phyloP scores from a whole-genome alignment of 2,329 filamentous ascomycete genomes.

The Pseudogymnoascus sp. region DNA sequence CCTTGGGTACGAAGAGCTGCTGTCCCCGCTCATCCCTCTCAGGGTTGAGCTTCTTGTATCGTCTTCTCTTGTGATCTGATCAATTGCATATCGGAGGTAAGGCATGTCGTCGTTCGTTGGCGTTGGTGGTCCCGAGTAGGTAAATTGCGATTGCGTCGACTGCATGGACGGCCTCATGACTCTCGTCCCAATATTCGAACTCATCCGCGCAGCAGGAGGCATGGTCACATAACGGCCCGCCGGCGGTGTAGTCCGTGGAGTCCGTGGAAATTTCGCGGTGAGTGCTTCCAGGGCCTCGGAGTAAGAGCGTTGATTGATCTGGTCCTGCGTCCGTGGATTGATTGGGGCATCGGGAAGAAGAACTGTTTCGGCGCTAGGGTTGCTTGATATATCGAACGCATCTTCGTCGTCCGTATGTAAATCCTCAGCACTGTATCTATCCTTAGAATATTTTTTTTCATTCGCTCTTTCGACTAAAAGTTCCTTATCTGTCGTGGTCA shows the following conservation, averaged over 20 bases:
- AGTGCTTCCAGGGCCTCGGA: slow-evolving; percentile 14
- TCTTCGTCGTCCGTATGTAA: slow-evolving; percentile 23
- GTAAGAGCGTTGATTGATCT: slow-evolving; percentile 13
- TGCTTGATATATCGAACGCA: slow-evolving; percentile 14
- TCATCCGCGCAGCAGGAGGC: slow-evolving; percentile 21
- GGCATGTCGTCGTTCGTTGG: slow-evolving; percentile 78
- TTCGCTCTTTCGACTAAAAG: slow-evolving; percentile 6
- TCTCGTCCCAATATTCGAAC: slow-evolving; percentile 16
- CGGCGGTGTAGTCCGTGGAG: slow-evolving; percentile 17
- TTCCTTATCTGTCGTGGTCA: not conserved
- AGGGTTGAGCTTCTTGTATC: slow-evolving; percentile 39
- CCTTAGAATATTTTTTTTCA: slow-evolving; percentile 5
- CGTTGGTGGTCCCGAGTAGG: slow-evolving; percentile 41
- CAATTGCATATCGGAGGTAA: slow-evolving; percentile 82
- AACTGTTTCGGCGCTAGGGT: not conserved
- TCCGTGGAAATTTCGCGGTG: slow-evolving; percentile 18
- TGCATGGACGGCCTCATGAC: slow-evolving; percentile 16
- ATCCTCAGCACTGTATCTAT: not conserved
- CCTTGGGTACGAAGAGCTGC: not conserved
- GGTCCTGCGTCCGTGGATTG: slow-evolving; percentile 10
- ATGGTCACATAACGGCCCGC: slow-evolving; percentile 24
- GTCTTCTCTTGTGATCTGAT: slow-evolving; percentile 71
- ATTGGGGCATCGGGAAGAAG: not conserved
- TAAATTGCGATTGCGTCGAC: slow-evolving; percentile 5
- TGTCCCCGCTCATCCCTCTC: not conserved